A percentile compares a stretch with the other conserved stretches of the same genome.
Evolutionary conservation across 352 stramenopile species (phyloP).

Genomic region (Globisporangium acanthophoron): DNA sequence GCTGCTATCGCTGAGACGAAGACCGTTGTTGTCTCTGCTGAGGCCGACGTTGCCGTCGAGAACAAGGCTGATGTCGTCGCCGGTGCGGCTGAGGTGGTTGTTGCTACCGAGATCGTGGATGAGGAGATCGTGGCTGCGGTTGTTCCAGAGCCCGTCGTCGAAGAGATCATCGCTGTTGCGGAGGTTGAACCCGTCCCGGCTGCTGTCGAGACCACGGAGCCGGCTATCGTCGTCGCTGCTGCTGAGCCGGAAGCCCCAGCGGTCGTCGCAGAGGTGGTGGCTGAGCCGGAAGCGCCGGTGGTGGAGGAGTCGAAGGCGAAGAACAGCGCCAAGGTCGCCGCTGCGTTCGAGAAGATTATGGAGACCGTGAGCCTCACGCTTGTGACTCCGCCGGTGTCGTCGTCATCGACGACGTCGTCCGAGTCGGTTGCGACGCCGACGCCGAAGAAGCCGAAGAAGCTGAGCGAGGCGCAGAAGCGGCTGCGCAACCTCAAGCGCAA

Average conservation of each 20-base stretch:
- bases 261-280: neutral
- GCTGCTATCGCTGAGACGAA: neutral
- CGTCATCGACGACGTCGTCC: constrained; percentile 1
- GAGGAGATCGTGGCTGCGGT: constrained; percentile 1
- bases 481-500: constrained; percentile 66
- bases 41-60: neutral
- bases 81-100: neutral
- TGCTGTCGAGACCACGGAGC: neutral
- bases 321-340: neutral
- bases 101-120: neutral
- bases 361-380: constrained; percentile 15
- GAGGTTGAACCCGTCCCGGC: neutral
- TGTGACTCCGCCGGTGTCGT: neutral
- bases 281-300: neutral
- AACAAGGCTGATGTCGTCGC: neutral
- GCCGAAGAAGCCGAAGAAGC: constrained; percentile 22
- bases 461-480: constrained; percentile 59
- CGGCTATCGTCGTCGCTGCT: neutral
- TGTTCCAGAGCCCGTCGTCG: neutral
- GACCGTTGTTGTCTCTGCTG: neutral
- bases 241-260: neutral
- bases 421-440: neutral
- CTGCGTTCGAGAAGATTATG: constrained; percentile 15
- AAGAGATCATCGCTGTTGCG: neutral
- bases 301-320: neutral